phyloP scores from a whole-genome alignment of 2,329 filamentous ascomycete genomes.

The Didymella arachidicola region DNA sequence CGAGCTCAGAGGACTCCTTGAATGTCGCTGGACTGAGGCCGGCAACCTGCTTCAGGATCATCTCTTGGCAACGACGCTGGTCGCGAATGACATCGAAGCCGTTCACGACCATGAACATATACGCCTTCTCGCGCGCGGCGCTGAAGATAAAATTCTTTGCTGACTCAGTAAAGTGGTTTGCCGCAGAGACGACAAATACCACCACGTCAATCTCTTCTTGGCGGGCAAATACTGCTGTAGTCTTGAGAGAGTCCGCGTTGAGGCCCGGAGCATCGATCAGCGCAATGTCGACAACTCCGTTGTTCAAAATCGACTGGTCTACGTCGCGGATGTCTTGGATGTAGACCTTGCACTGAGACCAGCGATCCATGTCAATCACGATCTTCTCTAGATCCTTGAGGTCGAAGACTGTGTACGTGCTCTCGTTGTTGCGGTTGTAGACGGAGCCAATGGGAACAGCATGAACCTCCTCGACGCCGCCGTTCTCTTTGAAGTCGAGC shows the following conservation, averaged over 20 bases:
- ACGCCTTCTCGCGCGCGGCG: conserved; percentile 94
- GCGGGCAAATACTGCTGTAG: conserved; percentile 93
- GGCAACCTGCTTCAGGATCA: conserved; percentile 88
- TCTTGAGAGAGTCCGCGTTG: conserved; percentile 96
- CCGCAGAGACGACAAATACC: conserved; percentile 96
- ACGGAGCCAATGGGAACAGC: conserved; percentile 81
- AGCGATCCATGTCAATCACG: conserved; percentile 85
- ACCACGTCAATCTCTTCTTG: conserved; percentile 99
- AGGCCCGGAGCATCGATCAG: conserved; percentile 95
- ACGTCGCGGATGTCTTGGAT: conserved; percentile 88
- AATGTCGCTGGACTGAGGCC: conserved; percentile 89
- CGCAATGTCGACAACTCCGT: conserved; percentile 96
- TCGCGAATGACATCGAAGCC: conserved; percentile 94
- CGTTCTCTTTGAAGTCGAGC: conserved; percentile 88
- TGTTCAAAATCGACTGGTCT: conserved; percentile 93
- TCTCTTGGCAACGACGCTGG: conserved; percentile 87
- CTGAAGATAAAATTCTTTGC: conserved; percentile 98
- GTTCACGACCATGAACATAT: conserved; percentile 99
- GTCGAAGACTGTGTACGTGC: conserved; percentile 87
- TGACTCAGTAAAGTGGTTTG: conserved; percentile 96
- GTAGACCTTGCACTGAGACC: conserved; percentile 96
- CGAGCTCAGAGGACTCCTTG: conserved; percentile 90
- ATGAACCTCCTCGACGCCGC: conserved; percentile 91
- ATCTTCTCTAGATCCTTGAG: conserved; percentile 84
- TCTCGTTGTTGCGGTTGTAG: conserved; percentile 91